These are phyloP conservation scores for Lathyrus oleraceus DNA, from an alignment of 306 rosid genomes.

Conservation along the genomic window DNA sequence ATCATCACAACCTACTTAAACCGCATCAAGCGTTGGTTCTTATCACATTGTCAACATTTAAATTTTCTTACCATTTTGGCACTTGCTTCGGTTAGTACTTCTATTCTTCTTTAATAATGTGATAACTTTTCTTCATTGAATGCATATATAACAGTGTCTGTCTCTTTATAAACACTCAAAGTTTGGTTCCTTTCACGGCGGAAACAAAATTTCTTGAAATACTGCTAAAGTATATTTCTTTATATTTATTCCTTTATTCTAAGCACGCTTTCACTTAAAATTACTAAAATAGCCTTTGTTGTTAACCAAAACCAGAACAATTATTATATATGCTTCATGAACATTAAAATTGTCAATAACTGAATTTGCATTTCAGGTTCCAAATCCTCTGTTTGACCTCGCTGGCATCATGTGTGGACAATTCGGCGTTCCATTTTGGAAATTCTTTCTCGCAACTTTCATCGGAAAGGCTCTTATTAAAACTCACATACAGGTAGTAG, in stretches of 20 bases:
- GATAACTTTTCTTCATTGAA: neutral
- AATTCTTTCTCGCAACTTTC: slow-evolving; percentile 83
- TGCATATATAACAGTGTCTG: neutral
- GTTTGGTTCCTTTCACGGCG: too few species aligned
- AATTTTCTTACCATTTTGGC: slow-evolving; percentile 69
- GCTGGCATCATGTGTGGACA: slow-evolving; percentile 99
- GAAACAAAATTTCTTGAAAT: neutral
- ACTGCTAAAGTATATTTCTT: neutral
- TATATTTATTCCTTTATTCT: too few species aligned
- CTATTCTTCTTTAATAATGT: slow-evolving; percentile 21
- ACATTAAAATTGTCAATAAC: slow-evolving; percentile 24
- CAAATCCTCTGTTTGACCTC: slow-evolving; percentile 98
- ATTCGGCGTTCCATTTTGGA: slow-evolving; percentile 91
- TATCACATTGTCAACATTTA: slow-evolving; percentile 69
- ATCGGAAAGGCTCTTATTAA: slow-evolving; percentile 93
- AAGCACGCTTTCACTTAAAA: too few species aligned
- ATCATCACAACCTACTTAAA: slow-evolving; percentile 47
- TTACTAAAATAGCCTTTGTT: too few species aligned
- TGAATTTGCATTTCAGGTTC: slow-evolving; percentile 64
- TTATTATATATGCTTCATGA: slow-evolving; percentile 4
- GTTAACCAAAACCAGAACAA: neutral
- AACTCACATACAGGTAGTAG: slow-evolving; percentile 90
- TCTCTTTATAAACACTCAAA: too few species aligned
- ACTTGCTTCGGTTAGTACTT: slow-evolving; percentile 85
- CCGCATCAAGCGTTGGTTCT: slow-evolving; percentile 60